phyloP scores from a whole-genome alignment of 2,329 filamentous ascomycete genomes.

The Pyrenochaeta sp. region DNA sequence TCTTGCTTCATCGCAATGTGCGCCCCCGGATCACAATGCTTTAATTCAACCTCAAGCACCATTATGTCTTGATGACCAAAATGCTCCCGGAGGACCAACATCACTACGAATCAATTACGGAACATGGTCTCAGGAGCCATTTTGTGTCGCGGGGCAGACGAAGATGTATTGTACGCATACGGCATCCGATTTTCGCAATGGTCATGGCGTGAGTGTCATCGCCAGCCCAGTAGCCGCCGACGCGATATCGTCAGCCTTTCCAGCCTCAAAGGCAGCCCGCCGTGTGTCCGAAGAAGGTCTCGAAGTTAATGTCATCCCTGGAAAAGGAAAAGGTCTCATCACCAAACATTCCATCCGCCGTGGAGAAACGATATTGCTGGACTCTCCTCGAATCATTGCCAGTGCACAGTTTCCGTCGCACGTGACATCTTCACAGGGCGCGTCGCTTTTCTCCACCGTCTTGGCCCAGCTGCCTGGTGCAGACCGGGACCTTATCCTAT shows the following conservation, averaged over 20 bases:
- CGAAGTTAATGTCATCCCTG: conserved; percentile 25
- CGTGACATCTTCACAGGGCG: conserved; percentile 16
- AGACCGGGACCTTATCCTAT: conserved; percentile 16
- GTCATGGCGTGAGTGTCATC: conserved; percentile 31
- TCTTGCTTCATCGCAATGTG: conserved; percentile 13
- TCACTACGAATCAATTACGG: conserved; percentile 6
- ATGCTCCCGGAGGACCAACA: not conserved
- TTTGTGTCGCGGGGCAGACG: conserved; percentile 17
- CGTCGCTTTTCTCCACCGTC: conserved; percentile 20
- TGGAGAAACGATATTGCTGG: conserved; percentile 28
- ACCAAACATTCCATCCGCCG: conserved; percentile 22
- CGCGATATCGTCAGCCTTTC: conserved; percentile 19
- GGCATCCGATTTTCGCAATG: conserved; percentile 16
- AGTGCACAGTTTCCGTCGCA: conserved; percentile 27
- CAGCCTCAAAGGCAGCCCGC: conserved; percentile 2
- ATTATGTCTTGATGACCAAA: conserved; percentile 11
- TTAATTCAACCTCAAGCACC: conserved; percentile 15
- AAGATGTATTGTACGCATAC: conserved; percentile 31
- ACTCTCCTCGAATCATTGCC: conserved; percentile 29
- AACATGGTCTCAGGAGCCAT: conserved; percentile 23
- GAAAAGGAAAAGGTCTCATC: conserved; percentile 35
- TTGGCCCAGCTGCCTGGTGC: conserved; percentile 13
- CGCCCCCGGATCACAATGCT: conserved; percentile 16
- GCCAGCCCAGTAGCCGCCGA: conserved; percentile 25
- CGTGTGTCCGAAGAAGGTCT: conserved; percentile 6